These are phyloP conservation scores for Cyclaneusma minus DNA, from an alignment of 2,329 filamentous ascomycete species.

Conservation along the genomic window DNA sequence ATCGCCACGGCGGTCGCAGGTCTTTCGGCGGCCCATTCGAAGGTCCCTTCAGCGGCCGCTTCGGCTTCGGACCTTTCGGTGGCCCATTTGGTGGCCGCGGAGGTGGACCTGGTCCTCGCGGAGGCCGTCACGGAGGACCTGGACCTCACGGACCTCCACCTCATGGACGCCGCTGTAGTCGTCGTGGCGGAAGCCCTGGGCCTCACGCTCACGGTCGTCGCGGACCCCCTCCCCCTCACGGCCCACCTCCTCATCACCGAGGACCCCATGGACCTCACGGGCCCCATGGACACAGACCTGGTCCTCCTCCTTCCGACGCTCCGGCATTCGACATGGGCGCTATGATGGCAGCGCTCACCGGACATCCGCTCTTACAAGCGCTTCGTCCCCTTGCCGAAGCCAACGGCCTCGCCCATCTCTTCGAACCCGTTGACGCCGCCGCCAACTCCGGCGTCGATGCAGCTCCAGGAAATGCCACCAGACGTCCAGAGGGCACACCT, in stretches of 20 bases:
- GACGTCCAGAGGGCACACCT: slow-evolving; percentile 6
- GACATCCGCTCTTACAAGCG: slow-evolving; percentile 15
- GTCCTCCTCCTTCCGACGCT: slow-evolving; percentile 9
- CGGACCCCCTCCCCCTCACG: too few relatives aligned
- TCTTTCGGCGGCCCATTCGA: slow-evolving; percentile 7
- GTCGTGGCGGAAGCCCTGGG: slow-evolving; percentile 6
- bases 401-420: slow-evolving; percentile 7
- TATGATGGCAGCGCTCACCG: slow-evolving; percentile 11
- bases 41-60: slow-evolving; percentile 5
- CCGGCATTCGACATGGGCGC: slow-evolving; percentile 15
- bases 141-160: slow-evolving; percentile 8
- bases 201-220: slow-evolving; percentile 6
- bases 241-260: slow-evolving; percentile 7
- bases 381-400: slow-evolving; percentile 12
- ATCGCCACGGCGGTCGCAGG: slow-evolving; percentile 3
- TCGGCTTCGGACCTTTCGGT: slow-evolving; percentile 8
- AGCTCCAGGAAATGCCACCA: slow-evolving; percentile 11
- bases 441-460: slow-evolving; percentile 1
- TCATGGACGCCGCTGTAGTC: slow-evolving; percentile 9
- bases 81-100: slow-evolving; percentile 9
- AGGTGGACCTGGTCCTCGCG: slow-evolving; percentile 7
- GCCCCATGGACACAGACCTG: background rate
- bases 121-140: slow-evolving; percentile 10
- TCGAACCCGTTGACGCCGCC: background rate
- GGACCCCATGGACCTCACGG: slow-evolving; percentile 6